Evolutionary conservation across 1,284 basidiomycete genomes (phyloP).

Genomic region (Malassezia caprae): DNA sequence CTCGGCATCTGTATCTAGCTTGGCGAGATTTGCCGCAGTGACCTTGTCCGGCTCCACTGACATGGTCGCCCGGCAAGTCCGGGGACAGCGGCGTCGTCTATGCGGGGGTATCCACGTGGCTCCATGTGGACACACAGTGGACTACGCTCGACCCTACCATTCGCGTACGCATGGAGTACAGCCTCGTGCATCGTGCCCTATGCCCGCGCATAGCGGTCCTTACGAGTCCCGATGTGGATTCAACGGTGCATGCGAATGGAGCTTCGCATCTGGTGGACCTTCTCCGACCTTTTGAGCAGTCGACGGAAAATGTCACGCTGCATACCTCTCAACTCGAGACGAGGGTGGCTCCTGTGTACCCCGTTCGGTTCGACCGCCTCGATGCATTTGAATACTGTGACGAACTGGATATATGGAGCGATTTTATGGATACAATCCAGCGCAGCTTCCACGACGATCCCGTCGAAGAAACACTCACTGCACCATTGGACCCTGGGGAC

Average conservation of each 20-base stretch:
- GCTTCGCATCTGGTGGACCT: conserved; percentile 29
- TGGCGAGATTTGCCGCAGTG: conserved; percentile 14
- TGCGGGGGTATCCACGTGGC: conserved; percentile 1
- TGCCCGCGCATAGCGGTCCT: conserved; percentile 40
- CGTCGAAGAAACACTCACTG: conserved; percentile 18
- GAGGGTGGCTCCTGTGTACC: conserved; percentile 27
- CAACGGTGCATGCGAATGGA: conserved; percentile 23
- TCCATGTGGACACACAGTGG: background rate
- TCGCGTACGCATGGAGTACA: background rate
- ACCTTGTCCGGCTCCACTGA: conserved; percentile 7
- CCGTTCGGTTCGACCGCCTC: conserved; percentile 35
- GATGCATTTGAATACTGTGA: conserved; percentile 18
- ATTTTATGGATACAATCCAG: conserved; percentile 9
- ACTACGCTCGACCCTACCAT: background rate
- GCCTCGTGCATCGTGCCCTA: conserved; percentile 28
- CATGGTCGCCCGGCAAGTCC: background rate
- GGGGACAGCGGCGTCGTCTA: background rate
- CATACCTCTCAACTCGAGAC: conserved; percentile 41
- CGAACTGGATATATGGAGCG: background rate
- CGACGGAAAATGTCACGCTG: conserved; percentile 22
- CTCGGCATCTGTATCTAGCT: background rate
- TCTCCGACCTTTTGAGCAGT: conserved; percentile 36
- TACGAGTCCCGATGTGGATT: conserved; percentile 31
- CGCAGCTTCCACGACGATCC: conserved; percentile 2
- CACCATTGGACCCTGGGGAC: conserved; percentile 14